Base-by-base conservation (phyloP, 192 early-diverging fungal species). In the Rhizoclosmatium globosum region DNA sequence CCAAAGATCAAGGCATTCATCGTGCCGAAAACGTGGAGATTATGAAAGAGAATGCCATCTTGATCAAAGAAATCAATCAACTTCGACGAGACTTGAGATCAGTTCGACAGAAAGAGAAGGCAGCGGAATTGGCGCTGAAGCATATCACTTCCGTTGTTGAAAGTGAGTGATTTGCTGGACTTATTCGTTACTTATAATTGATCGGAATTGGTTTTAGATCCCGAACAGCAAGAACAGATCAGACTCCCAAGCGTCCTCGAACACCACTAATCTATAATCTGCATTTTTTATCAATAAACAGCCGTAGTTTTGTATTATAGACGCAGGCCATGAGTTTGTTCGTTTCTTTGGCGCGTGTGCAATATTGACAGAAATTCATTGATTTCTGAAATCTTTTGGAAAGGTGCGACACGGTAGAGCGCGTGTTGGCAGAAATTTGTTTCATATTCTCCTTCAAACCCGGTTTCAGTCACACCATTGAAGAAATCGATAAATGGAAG, bases 21-120 rank as follows among this genome's bases (percentile, higher is more conserved):
- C 68, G 86, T 11, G 64, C 81, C 15, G 89, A 90, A 65, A 89
- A 90, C 76, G 86, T 90, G 42, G 65, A 82, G 50, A 87, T 89
- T 60, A 89, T 90, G 87, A 70, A 82, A 57, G 87, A 90, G 76
- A 90, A 89, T 65, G 89, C 88, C 9, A 69, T 82, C 15, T 79
- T 90, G 68, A 89, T 90, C 62, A 88, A 81, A 56, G 89, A 90
- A 68, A 90, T 90, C 78, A 90, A 90, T 66, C 78, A 84, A 74
- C 80, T 90, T 38, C 71, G 89, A 53, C 77, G 79, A 38, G 89
- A 90, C 70, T 68, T 89, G 56, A 80, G 76, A 43, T 67, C 21
- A 39, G 61, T 80, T 7, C 61, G 82, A 58, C 75, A 79, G 53
- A 82, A 82, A 71, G 86, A 87, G 76, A 84, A 85, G 73, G 80